A percentile compares a stretch with the other conserved stretches of the same genome.
Evolutionary conservation across 2,329 filamentous ascomycete species (phyloP).

Genomic region (Fusarium paranaense): DNA sequence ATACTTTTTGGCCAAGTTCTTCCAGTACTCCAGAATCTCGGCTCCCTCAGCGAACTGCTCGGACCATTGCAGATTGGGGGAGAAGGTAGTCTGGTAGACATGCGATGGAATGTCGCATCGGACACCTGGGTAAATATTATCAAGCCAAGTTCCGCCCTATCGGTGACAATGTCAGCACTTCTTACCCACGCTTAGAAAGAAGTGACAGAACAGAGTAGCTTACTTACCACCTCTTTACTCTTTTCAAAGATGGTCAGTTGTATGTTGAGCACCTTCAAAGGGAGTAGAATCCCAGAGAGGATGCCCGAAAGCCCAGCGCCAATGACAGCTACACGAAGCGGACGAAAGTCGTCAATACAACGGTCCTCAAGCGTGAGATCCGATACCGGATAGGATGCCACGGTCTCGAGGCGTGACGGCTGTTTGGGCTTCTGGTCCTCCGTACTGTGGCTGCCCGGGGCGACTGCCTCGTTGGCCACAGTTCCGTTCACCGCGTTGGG

Average conservation of each 20-base stretch:
- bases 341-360: neutral
- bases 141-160: conserved; percentile 55
- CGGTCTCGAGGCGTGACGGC: neutral
- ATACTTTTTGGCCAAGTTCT: conserved; percentile 69
- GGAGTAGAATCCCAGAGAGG: neutral
- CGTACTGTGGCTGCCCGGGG: neutral
- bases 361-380: neutral
- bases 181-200: too few relatives aligned
- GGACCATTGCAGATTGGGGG: conserved; percentile 74
- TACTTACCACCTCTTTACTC: neutral
- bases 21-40: conserved; percentile 76
- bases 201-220: too few relatives aligned
- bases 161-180: neutral
- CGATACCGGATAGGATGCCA: neutral
- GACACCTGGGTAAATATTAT: conserved; percentile 70
- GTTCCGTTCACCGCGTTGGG: neutral
- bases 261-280: neutral
- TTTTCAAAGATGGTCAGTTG: neutral
- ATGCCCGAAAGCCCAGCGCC: neutral
- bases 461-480: neutral
- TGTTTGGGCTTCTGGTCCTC: neutral
- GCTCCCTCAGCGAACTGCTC: conserved; percentile 73
- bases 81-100: conserved; percentile 74
- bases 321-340: neutral
- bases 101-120: conserved; percentile 75